These are phyloP conservation scores for Barbarea vulgaris DNA, from an alignment of 345 rosid genomes.

Conservation along the genomic window DNA sequence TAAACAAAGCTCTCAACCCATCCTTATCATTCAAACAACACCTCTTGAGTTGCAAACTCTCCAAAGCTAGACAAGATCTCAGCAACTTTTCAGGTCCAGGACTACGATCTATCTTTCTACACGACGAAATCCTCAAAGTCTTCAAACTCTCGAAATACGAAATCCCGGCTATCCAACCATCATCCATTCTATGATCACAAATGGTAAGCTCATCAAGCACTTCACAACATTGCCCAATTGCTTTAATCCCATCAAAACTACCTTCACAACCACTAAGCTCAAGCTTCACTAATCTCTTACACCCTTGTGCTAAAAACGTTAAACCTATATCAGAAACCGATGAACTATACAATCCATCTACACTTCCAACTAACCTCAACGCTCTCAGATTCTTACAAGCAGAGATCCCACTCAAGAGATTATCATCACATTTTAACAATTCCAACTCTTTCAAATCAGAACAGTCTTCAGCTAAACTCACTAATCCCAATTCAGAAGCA, in stretches of 20 bases:
- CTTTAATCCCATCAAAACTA: constrained; percentile 93
- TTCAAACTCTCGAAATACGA: constrained; percentile 75
- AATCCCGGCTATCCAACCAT: constrained; percentile 90
- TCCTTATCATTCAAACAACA: constrained; percentile 70
- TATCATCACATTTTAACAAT: constrained; percentile 69
- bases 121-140: constrained; percentile 64
- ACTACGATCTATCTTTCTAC: constrained; percentile 62
- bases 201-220: constrained; percentile 77
- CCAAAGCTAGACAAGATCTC: constrained; percentile 73
- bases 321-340: constrained; percentile 85
- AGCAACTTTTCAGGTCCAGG: constrained; percentile 76
- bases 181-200: constrained; percentile 84
- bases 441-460: constrained; percentile 75
- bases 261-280: constrained; percentile 95
- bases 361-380: constrained; percentile 62
- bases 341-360: constrained; percentile 70
- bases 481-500: constrained; percentile 68
- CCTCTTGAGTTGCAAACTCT: constrained; percentile 67
- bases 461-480: constrained; percentile 63
- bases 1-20: constrained; percentile 66
- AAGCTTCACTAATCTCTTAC: constrained; percentile 82
- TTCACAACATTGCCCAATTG: constrained; percentile 92
- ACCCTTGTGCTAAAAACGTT: constrained; percentile 91
- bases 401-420: constrained; percentile 69
- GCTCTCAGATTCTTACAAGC: constrained; percentile 73